A percentile compares a stretch with the other conserved stretches of the same genome.
phyloP scores from a whole-genome alignment of 768 basidiomycete genomes.

The Leucogyrophana mollusca region DNA sequence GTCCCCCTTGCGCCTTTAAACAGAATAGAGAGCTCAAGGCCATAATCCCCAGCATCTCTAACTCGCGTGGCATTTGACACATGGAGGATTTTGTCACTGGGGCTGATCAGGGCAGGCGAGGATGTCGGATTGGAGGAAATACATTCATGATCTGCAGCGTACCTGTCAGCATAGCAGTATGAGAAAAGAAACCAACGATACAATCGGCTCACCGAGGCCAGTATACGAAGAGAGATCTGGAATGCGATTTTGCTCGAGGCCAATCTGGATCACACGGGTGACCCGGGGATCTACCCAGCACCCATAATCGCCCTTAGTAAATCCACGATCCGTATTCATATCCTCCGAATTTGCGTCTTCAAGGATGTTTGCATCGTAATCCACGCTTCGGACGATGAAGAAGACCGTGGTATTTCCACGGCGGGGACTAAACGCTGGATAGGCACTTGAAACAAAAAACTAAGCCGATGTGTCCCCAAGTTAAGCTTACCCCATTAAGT shows the following conservation, averaged over 20 bases:
- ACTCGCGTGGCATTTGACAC: conserved; percentile 61
- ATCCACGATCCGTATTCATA: conserved; percentile 52
- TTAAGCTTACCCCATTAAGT: no score
- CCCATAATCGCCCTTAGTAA: conserved; percentile 69
- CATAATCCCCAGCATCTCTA: conserved; percentile 54
- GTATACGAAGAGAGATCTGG: conserved; percentile 52
- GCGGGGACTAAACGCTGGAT: background rate
- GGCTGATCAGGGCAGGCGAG: conserved; percentile 8
- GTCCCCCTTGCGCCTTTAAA: conserved; percentile 77
- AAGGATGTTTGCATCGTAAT: conserved; percentile 52
- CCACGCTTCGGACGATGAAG: conserved; percentile 78
- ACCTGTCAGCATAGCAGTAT: no score
- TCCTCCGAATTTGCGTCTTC: conserved; percentile 24
- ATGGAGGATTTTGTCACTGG: conserved; percentile 50
- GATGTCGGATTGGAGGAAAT: no score
- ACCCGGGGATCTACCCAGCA: conserved; percentile 76
- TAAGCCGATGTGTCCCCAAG: no score
- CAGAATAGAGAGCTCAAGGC: conserved; percentile 68
- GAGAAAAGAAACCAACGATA: no score
- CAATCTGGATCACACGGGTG: conserved; percentile 79
- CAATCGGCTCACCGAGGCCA: conserved; percentile 42
- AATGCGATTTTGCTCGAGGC: conserved; percentile 65
- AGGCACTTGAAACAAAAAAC: background rate
- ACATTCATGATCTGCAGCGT: no score
- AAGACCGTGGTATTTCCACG: conserved; percentile 53